Percentiles rank a stretch among this genome's conserved stretches.
Evolutionary conservation across 352 stramenopile genomes (phyloP).

Genomic region (Phytophthora lateralis): DNA sequence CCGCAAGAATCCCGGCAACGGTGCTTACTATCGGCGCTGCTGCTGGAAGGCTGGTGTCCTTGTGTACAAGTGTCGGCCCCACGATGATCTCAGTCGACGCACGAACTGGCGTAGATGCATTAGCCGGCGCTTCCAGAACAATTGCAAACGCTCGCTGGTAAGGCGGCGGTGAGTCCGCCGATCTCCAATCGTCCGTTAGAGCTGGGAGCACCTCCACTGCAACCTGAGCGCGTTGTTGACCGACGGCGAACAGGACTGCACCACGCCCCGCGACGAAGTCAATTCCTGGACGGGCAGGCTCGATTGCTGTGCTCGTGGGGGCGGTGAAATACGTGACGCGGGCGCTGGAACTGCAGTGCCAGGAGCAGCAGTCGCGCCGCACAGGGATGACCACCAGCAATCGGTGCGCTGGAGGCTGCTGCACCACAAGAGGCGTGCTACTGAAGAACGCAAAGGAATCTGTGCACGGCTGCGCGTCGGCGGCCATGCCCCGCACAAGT

Average conservation of each 20-base stretch:
- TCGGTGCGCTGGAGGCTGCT: slow-evolving; percentile 14
- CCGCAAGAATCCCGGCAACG: slow-evolving; percentile 6
- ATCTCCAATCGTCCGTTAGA: slow-evolving; percentile 2
- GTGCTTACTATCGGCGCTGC: background rate
- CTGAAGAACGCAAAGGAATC: slow-evolving; percentile 29
- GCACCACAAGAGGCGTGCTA: slow-evolving; percentile 23
- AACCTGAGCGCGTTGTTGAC: slow-evolving; percentile 26
- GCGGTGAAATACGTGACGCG: slow-evolving; percentile 26
- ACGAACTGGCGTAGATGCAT: slow-evolving; percentile 3
- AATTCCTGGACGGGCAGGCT: slow-evolving; percentile 19
- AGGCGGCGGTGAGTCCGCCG: background rate
- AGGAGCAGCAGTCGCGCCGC: slow-evolving; percentile 26
- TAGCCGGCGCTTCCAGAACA: slow-evolving; percentile 13
- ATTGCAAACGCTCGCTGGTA: slow-evolving; percentile 25
- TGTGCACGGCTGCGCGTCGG: slow-evolving; percentile 13
- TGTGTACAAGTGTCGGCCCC: slow-evolving; percentile 4
- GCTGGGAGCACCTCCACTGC: slow-evolving; percentile 36
- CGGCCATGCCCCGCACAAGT: slow-evolving; percentile 10
- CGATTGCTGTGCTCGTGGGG: background rate
- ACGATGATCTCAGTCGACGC: slow-evolving; percentile 25
- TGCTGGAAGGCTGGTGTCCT: background rate
- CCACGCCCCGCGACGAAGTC: slow-evolving; percentile 35
- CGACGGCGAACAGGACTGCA: slow-evolving; percentile 27
- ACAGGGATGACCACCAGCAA: slow-evolving; percentile 34
- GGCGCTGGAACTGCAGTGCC: slow-evolving; percentile 11